phyloP scores from a whole-genome alignment of 768 basidiomycete species.

The Hypholoma sublateritium region DNA sequence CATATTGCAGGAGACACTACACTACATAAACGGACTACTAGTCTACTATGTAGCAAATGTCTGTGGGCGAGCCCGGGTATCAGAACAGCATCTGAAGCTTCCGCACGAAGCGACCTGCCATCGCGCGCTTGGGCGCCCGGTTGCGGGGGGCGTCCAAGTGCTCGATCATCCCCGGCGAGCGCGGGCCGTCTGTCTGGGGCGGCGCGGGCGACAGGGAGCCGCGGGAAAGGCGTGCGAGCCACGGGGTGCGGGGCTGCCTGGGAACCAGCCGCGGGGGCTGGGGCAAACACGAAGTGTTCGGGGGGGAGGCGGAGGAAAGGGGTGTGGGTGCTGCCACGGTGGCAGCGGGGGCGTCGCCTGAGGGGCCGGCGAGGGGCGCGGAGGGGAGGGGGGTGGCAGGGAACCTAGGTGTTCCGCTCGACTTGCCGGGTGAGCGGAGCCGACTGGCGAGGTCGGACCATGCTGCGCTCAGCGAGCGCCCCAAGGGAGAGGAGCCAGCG shows the following conservation, averaged over 20 bases:
- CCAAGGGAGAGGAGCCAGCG: not conserved
- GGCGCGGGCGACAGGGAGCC: not conserved
- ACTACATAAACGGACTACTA: too few species aligned
- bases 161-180: slow-evolving; percentile 14
- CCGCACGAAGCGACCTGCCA: too few species aligned
- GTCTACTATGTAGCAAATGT: too few species aligned
- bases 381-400: not conserved
- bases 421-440: not conserved
- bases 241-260: not conserved
- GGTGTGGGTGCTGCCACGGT: not conserved
- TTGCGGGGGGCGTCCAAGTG: slow-evolving; percentile 7
- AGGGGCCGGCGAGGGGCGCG: slow-evolving; percentile 1
- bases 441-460: not conserved
- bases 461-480: not conserved
- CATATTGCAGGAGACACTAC: too few species aligned
- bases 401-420: not conserved
- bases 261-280: not conserved
- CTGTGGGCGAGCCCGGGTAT: too few species aligned
- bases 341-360: slow-evolving; percentile 1
- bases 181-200: not conserved
- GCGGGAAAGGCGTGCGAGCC: not conserved
- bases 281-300: not conserved
- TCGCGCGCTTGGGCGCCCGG: too few species aligned
- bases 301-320: not conserved
- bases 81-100: too few species aligned